Conservation (phyloP, 306 rosid genomes). For the Acmispon strigosus region DNA sequence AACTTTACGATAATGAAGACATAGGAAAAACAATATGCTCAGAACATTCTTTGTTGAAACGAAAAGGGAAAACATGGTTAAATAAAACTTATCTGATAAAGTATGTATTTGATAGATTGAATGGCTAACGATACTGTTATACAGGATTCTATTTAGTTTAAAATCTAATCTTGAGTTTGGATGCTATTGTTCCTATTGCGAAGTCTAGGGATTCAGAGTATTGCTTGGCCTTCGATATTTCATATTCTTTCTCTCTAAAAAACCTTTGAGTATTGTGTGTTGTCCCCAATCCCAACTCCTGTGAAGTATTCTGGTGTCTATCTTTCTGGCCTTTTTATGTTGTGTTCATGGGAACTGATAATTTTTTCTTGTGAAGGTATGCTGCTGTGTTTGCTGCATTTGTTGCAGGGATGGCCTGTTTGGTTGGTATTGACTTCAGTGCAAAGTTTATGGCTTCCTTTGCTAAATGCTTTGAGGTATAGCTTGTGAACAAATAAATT, state of each 20-base stretch:
- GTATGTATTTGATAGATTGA: neutral
- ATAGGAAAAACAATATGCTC: too few relatives aligned
- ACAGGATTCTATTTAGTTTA: neutral
- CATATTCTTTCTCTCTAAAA: conserved; percentile 11
- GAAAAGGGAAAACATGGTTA: too few relatives aligned
- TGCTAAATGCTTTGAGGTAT: conserved; percentile 82
- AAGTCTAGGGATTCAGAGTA: neutral
- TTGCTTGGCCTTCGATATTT: neutral
- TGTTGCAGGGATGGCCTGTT: conserved; percentile 85
- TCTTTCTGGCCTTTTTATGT: neutral
- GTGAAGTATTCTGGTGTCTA: neutral
- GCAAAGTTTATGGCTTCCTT: conserved; percentile 79
- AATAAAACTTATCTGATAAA: too few relatives aligned
- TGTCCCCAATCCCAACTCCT: neutral
- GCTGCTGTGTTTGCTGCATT: conserved; percentile 88
- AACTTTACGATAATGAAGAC: too few relatives aligned
- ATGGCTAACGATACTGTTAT: neutral
- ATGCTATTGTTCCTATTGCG: neutral
- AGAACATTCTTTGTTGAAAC: too few relatives aligned
- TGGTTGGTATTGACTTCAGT: conserved; percentile 70
- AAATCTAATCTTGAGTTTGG: neutral
- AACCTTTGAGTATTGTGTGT: neutral
- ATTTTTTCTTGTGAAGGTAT: conserved; percentile 46
- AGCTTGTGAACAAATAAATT: conserved; percentile 5
- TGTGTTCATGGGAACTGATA: conserved; percentile 24